Percentiles rank a stretch among this genome's conserved stretches.
Evolutionary conservation across 108 stramenopile genomes (phyloP).

Genomic region (Bacterosira constricta): DNA sequence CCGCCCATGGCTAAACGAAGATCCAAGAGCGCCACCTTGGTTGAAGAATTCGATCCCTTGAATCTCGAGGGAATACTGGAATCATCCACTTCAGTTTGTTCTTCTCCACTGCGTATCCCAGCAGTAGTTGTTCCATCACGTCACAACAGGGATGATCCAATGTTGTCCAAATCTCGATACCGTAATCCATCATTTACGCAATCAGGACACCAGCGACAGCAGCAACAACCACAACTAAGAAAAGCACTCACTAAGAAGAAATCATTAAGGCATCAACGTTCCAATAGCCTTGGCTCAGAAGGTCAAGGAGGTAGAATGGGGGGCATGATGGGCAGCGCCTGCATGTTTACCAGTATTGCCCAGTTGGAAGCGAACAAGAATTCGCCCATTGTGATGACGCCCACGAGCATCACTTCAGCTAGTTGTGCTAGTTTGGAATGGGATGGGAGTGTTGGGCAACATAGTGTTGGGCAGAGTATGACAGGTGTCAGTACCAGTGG

Average conservation of each 20-base stretch:
- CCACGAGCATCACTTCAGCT: background rate
- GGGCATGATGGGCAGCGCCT: background rate
- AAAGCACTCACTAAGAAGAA: no score
- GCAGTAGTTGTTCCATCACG: background rate
- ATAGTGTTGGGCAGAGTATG: background rate
- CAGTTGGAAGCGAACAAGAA: slow-evolving; percentile 3
- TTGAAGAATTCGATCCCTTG: slow-evolving; percentile 2
- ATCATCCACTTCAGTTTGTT: background rate
- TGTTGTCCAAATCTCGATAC: slow-evolving; percentile 1
- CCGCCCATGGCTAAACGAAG: background rate
- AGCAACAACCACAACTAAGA: no score
- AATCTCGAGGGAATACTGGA: background rate
- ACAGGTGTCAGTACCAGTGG: background rate
- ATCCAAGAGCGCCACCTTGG: background rate
- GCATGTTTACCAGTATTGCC: background rate
- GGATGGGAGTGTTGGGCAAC: background rate
- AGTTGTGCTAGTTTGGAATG: background rate
- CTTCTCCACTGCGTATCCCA: background rate
- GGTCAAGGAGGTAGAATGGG: no score
- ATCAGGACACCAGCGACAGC: background rate
- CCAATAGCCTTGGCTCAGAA: no score
- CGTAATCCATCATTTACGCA: background rate
- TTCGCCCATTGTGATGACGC: background rate
- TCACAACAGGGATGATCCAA: slow-evolving; percentile 10
- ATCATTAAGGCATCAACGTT: no score